Percentiles rank a stretch among this genome's conserved stretches.
Conservation (phyloP, 2,329 filamentous ascomycete species). For the Tolypocladium tropicale region DNA sequence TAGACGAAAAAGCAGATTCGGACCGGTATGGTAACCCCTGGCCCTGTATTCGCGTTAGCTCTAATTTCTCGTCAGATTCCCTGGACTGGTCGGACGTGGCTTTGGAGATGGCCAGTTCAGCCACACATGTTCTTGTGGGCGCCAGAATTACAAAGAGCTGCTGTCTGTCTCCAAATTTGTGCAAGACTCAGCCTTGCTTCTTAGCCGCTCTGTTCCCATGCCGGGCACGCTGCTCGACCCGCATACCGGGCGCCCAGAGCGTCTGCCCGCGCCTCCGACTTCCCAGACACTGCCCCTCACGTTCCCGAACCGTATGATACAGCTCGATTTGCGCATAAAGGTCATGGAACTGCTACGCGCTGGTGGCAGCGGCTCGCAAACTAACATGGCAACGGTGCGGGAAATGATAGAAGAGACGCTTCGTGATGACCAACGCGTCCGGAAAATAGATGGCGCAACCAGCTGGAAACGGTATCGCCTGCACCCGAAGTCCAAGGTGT, state of each 20-base stretch:
- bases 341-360: conserved; percentile 29
- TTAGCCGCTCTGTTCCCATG: conserved; percentile 34
- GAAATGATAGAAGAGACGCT: conserved; percentile 37
- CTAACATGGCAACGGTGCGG: conserved; percentile 41
- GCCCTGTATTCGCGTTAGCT: neutral
- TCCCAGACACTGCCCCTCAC: conserved; percentile 21
- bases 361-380: conserved; percentile 12
- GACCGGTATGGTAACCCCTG: neutral
- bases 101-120: conserved; percentile 48
- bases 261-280: conserved; percentile 10
- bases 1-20: conserved; percentile 12
- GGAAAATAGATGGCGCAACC: conserved; percentile 24
- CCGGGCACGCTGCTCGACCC: conserved; percentile 56
- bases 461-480: conserved; percentile 11
- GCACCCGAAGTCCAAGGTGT: conserved; percentile 23
- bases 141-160: conserved; percentile 42
- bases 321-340: conserved; percentile 28
- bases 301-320: conserved; percentile 51
- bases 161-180: conserved; percentile 53
- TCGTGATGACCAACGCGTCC: conserved; percentile 23
- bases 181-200: conserved; percentile 13
- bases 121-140: conserved; percentile 40
- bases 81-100: conserved; percentile 22
- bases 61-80: neutral
- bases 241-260: conserved; percentile 37